Percentiles rank a stretch among this genome's conserved stretches.
Evolutionary conservation across 306 rosid genomes (phyloP).

Genomic region (Nissolia schottii): DNA sequence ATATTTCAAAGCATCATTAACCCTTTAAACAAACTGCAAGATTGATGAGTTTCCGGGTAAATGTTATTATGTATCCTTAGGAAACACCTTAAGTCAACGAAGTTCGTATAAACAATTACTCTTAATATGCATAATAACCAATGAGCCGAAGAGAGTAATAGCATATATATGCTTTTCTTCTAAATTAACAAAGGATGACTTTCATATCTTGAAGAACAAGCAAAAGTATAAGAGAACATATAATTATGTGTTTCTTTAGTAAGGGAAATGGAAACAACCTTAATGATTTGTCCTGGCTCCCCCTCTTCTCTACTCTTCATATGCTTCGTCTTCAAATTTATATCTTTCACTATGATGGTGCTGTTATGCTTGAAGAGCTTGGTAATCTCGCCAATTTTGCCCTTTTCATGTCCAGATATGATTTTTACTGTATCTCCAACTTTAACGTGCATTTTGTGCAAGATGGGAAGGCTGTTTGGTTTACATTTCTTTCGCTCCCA

Average conservation of each 20-base stretch:
- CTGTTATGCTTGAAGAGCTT: slow-evolving; percentile 75
- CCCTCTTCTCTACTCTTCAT: slow-evolving; percentile 81
- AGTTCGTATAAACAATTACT: neutral
- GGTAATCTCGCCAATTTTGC: slow-evolving; percentile 76
- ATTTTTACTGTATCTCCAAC: slow-evolving; percentile 86
- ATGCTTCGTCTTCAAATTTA: slow-evolving; percentile 91
- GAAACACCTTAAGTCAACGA: neutral
- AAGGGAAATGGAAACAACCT: slow-evolving; percentile 51
- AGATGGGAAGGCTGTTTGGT: slow-evolving; percentile 82
- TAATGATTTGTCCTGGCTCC: slow-evolving; percentile 77
- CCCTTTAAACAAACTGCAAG: neutral
- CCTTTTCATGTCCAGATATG: slow-evolving; percentile 87
- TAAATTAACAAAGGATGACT: neutral
- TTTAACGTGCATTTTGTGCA: slow-evolving; percentile 91
- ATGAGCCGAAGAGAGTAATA: neutral
- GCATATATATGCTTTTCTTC: slow-evolving; percentile 1
- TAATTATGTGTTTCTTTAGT: neutral
- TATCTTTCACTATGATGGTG: slow-evolving; percentile 59
- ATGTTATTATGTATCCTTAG: neutral
- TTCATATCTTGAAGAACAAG: neutral
- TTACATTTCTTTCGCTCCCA: slow-evolving; percentile 97
- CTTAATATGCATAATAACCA: neutral
- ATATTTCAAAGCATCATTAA: neutral
- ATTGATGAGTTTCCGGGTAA: neutral
- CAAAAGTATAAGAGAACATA: neutral